Percentiles rank a stretch among this genome's conserved stretches.
Conservation (phyloP, 2,329 filamentous ascomycete genomes). For the Ambrosiella beaveri region DNA sequence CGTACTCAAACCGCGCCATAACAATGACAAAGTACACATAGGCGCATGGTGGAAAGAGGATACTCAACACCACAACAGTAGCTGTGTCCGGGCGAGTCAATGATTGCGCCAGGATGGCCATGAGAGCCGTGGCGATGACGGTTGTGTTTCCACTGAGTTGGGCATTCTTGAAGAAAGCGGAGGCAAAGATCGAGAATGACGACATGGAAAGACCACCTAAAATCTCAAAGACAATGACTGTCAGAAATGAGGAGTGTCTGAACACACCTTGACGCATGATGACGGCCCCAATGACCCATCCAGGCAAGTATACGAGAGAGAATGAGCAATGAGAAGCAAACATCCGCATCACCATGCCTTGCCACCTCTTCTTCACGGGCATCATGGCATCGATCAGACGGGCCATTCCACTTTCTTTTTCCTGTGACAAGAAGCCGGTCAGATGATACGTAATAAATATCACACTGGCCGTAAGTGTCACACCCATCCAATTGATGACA, state of each 20-base stretch:
- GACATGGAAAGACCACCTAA: conserved; percentile 60
- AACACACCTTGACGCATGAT: conserved; percentile 50
- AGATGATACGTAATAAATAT: conserved; percentile 76
- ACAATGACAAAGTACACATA: conserved; percentile 67
- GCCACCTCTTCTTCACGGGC: conserved; percentile 55
- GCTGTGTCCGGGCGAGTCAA: conserved; percentile 43
- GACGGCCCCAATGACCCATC: conserved; percentile 62
- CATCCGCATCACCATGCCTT: conserved; percentile 61
- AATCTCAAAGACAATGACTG: conserved; percentile 59
- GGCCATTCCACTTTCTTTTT: conserved; percentile 75
- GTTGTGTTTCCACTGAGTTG: conserved; percentile 75
- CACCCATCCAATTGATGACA: conserved; percentile 58
- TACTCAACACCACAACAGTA: conserved; percentile 49
- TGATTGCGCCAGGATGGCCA: conserved; percentile 71
- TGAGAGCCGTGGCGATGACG: conserved; percentile 52
- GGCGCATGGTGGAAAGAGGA: conserved; percentile 75
- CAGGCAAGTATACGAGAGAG: conserved; percentile 60
- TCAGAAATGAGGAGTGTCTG: conserved; percentile 39
- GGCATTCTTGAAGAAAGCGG: conserved; percentile 69
- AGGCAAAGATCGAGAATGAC: conserved; percentile 66
- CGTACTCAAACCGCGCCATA: conserved; percentile 58
- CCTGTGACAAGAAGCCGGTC: conserved; percentile 68
- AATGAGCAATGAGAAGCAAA: conserved; percentile 68
- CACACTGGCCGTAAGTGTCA: conserved; percentile 63
- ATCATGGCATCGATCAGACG: conserved; percentile 86